A percentile compares a stretch with the other conserved stretches of the same genome.
Conservation (phyloP, 2,329 filamentous ascomycete species). For the Golovinomyces cichoracearum region DNA sequence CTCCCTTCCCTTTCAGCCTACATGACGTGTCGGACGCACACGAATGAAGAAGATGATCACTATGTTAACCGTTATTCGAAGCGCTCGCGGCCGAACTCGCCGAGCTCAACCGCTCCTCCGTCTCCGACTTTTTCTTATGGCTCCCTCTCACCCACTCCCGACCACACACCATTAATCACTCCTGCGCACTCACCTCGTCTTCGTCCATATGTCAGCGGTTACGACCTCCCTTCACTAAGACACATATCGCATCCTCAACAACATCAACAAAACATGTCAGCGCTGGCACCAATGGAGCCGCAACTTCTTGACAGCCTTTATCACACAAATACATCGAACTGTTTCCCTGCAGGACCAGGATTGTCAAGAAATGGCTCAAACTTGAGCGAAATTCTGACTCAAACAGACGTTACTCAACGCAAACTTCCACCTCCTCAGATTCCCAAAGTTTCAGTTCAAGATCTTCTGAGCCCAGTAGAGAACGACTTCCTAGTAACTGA, state of each 20-base stretch:
- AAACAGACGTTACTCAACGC: conserved; percentile 60
- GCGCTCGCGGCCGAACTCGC: conserved; percentile 76
- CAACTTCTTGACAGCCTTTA: conserved; percentile 15
- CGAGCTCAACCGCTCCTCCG: conserved; percentile 82
- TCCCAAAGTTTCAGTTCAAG: conserved; percentile 71
- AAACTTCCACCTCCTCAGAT: conserved; percentile 79
- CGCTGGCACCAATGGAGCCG: conserved; percentile 42
- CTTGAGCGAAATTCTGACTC: conserved; percentile 78
- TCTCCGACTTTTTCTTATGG: conserved; percentile 93
- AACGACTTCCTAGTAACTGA: too few species aligned
- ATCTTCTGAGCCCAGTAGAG: conserved; percentile 50
- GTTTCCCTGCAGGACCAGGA: conserved; percentile 1
- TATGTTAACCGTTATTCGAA: conserved; percentile 53
- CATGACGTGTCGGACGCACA: conserved; percentile 77
- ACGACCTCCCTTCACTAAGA: conserved; percentile 71
- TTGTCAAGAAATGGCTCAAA: conserved; percentile 38
- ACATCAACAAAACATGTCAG: conserved; percentile 20
- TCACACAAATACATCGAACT: conserved; percentile 16
- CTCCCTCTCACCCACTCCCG: conserved; percentile 79
- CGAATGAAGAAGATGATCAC: conserved; percentile 55
- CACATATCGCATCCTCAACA: conserved; percentile 24
- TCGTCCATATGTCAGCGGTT: conserved; percentile 40
- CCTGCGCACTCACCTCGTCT: conserved; percentile 85
- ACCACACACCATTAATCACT: conserved; percentile 94
- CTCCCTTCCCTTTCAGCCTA: conserved; percentile 42